These are phyloP conservation scores for Fomitopsis pinicola DNA, from an alignment of 1,284 basidiomycete species.

Conservation along the genomic window DNA sequence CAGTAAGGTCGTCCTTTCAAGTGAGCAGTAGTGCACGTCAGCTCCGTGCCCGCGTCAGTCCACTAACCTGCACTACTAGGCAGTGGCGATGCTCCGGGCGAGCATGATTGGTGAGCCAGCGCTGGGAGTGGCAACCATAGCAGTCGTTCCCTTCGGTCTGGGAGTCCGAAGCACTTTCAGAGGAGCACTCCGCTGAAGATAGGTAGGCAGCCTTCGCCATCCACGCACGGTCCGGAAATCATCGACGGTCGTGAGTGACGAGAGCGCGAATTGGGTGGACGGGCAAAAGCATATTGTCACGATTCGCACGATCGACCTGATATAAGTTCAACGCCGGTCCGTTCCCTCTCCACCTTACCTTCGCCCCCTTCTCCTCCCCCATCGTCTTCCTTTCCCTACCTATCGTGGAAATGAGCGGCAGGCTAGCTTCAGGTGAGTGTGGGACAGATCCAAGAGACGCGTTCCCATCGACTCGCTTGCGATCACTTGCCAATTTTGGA, in stretches of 20 bases:
- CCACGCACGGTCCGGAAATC: background rate
- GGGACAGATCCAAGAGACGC: background rate
- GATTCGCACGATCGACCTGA: slow-evolving; percentile 2
- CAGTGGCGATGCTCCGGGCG: too few species aligned
- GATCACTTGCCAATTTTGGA: background rate
- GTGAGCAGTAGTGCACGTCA: too few species aligned
- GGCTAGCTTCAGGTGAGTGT: slow-evolving; percentile 30
- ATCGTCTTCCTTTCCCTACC: background rate
- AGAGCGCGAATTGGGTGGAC: background rate
- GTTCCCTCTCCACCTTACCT: background rate
- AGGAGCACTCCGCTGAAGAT: background rate
- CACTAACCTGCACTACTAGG: too few species aligned
- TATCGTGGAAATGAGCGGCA: slow-evolving; percentile 29
- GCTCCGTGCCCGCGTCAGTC: too few species aligned
- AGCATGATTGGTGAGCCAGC: too few species aligned
- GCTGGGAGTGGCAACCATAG: too few species aligned
- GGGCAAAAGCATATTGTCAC: background rate
- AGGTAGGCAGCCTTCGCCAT: background rate
- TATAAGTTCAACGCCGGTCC: slow-evolving; percentile 2
- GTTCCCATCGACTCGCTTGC: background rate
- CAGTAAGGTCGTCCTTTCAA: too few species aligned
- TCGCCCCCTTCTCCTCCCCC: background rate
- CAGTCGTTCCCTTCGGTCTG: background rate
- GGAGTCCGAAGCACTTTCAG: background rate
- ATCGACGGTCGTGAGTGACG: background rate